Conservation (phyloP, 495 filamentous ascomycete species). For the Parmelia sp. region DNA sequence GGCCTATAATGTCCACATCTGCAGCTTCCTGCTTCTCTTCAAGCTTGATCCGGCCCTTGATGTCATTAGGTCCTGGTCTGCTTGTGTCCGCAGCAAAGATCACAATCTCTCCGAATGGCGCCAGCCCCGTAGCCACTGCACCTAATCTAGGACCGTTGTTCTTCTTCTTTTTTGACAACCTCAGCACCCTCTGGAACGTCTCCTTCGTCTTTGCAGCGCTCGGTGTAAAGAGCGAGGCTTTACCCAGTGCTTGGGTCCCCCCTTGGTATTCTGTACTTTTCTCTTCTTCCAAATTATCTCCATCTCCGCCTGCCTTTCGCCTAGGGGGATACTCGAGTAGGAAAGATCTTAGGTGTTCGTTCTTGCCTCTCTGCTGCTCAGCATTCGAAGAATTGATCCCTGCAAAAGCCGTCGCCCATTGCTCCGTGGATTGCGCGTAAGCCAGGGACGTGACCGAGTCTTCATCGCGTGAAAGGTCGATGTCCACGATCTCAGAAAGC, state of each 20-base stretch:
- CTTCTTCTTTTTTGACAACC: conserved; percentile 43
- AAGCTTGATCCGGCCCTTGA: conserved; percentile 61
- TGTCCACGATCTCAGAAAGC: conserved; percentile 59
- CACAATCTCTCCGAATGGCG: conserved; percentile 68
- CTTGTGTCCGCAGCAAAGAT: conserved; percentile 62
- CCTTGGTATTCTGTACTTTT: conserved; percentile 27
- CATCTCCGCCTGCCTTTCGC: conserved; percentile 32
- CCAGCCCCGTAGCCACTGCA: conserved; percentile 67
- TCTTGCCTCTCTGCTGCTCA: conserved; percentile 67
- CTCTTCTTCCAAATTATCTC: conserved; percentile 22
- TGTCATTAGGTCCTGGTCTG: conserved; percentile 49
- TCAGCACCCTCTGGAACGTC: conserved; percentile 71
- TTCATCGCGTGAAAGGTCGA: conserved; percentile 79
- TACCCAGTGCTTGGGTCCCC: conserved; percentile 30
- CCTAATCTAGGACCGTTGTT: conserved; percentile 51
- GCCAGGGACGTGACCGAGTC: conserved; percentile 85
- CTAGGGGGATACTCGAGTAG: conserved; percentile 45
- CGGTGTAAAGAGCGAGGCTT: conserved; percentile 56
- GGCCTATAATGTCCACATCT: conserved; percentile 70
- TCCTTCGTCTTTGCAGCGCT: conserved; percentile 48
- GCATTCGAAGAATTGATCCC: conserved; percentile 79
- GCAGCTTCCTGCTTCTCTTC: conserved; percentile 60
- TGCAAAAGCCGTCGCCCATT: conserved; percentile 59
- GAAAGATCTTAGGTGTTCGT: conserved; percentile 85
- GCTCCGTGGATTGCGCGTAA: conserved; percentile 50